A percentile compares a stretch with the other conserved stretches of the same genome.
These are phyloP conservation scores for Lizonia empirigonia DNA, from an alignment of 2,329 filamentous ascomycete genomes.

Conservation along the genomic window DNA sequence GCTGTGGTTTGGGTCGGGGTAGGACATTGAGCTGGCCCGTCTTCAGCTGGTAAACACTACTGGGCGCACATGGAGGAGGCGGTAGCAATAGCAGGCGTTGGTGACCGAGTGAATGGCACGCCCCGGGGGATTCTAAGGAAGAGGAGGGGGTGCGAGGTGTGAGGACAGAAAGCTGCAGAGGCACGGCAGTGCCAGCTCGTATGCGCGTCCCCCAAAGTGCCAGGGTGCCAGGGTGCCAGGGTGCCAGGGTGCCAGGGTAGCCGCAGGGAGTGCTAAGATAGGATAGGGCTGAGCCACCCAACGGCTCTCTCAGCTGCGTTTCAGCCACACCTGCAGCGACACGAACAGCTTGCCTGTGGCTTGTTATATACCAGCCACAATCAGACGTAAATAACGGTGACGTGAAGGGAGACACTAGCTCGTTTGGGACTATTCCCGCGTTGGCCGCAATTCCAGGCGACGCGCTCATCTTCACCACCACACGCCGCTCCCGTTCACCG, in stretches of 20 bases:
- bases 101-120: not conserved
- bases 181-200: constrained; percentile 10
- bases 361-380: not conserved
- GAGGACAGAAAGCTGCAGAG: not conserved
- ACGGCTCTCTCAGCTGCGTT: constrained; percentile 12
- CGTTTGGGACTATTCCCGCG: constrained; percentile 4
- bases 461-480: constrained; percentile 15
- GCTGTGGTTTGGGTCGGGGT: constrained; percentile 50
- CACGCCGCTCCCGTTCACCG: constrained; percentile 12
- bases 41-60: constrained; percentile 35
- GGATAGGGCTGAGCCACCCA: constrained; percentile 10
- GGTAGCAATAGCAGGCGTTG: constrained; percentile 5
- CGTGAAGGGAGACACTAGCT: constrained; percentile 7
- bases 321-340: constrained; percentile 16
- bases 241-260: not conserved
- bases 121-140: not conserved
- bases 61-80: constrained; percentile 26
- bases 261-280: constrained; percentile 1
- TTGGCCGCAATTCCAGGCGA: constrained; percentile 16
- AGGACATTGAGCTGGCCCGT: constrained; percentile 53
- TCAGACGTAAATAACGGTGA: constrained; percentile 11
- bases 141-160: not conserved
- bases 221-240: not conserved
- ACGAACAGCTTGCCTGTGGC: constrained; percentile 2
- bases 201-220: not conserved